These are phyloP conservation scores for Trichoderma sp. DNA, from an alignment of 2,329 filamentous ascomycete genomes.

Conservation along the genomic window DNA sequence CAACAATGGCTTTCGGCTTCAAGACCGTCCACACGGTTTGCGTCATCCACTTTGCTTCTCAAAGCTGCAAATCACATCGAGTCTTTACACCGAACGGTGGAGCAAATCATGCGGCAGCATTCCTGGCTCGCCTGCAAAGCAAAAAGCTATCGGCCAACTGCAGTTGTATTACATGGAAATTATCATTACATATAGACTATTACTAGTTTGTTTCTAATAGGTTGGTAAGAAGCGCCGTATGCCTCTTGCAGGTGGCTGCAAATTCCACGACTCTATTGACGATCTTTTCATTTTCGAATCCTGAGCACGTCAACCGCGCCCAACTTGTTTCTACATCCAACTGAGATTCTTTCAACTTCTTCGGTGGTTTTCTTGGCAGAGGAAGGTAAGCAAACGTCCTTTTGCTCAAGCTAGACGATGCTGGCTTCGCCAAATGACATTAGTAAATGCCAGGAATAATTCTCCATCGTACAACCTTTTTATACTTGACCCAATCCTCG, in stretches of 20 bases:
- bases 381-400: neutral
- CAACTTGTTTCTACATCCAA: neutral
- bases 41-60: neutral
- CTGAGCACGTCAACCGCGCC: neutral
- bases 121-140: neutral
- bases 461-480: constrained; percentile 75
- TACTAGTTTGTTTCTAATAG: neutral
- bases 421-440: neutral
- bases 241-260: constrained; percentile 9
- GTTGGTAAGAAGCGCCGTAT: constrained; percentile 25
- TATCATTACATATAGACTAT: constrained; percentile 29
- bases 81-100: constrained; percentile 1
- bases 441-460: constrained; percentile 88
- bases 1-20: constrained; percentile 1
- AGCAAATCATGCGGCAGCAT: neutral
- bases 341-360: neutral
- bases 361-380: constrained; percentile 11
- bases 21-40: neutral
- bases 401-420: neutral
- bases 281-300: neutral
- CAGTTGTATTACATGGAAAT: neutral
- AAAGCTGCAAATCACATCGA: neutral
- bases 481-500: constrained; percentile 88
- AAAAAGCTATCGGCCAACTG: neutral
- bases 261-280: neutral